Evolutionary conservation across 371 early-diverging fungal genomes (phyloP), one percentile per base, ranked within the genome.

Genomic region (Nematocida homosporus): DNA sequence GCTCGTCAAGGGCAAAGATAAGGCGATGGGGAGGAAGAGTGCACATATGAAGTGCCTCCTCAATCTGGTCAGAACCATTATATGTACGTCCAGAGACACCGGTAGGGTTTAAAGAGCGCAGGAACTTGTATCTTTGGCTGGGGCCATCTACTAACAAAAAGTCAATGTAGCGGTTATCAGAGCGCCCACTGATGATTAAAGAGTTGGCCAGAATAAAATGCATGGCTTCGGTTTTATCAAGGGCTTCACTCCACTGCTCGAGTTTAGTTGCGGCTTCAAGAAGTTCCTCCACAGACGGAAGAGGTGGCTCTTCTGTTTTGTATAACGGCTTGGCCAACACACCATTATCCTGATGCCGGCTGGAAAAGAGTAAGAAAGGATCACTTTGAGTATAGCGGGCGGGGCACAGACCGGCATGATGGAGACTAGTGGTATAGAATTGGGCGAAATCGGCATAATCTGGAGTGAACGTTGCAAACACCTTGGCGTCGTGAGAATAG

Each of bases 21-120:
- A 48, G 30, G 10, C 54, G 16, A 6, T 59, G 18, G 10, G 4
- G 18, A 18, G 27, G 42, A 10, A 52, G 16, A 20, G 75, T 47
- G 75, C 75, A 72, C 18, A 72, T 51, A 37, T 59, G 63, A 1
- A 72, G 75, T 30, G 63, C 52, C 50, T 72, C 75, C 48, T 72
- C 75, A 53, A 61, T 40, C 42, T 72, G 63, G 2, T 20, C 30
- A 23, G 23, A 23, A 27, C 32, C 50, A 5, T 10, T 60, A 38
- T 42, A 60, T n/a, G n/a, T n/a, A n/a, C n/a, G n/a, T n/a, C n/a
- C n/a, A n/a, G n/a, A n/a, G 18, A 27, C 18, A 13, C 10, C 25
- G 16, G 38, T 50, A 16, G 8, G 25, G 0, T 44, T 42, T 16
- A 72, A n/a, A 8, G 75, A 42, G 30, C 27, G 47, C 4, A 72